Conservation (phyloP, 192 early-diverging fungal genomes). For the Gaertneriomyces semiglobifer region DNA sequence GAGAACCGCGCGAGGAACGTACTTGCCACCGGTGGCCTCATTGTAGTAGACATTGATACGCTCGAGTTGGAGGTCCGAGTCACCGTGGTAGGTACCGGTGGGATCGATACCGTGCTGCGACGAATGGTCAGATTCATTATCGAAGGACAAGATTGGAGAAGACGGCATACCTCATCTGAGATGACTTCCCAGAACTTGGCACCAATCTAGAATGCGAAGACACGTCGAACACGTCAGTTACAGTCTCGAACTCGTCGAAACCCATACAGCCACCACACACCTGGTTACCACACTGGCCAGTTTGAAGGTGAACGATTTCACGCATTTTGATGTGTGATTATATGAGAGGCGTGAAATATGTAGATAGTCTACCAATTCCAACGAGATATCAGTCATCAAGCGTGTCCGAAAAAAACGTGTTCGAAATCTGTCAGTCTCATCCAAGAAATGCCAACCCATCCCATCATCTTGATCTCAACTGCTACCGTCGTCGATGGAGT, state of each 20-base stretch:
- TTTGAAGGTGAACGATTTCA: constrained; percentile 94
- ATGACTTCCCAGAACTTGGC: constrained; percentile 96
- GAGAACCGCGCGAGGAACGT: constrained; percentile 78
- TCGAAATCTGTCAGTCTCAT: too few relatives aligned
- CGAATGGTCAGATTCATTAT: not conserved
- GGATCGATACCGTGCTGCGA: constrained; percentile 74
- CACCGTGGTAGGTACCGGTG: constrained; percentile 79
- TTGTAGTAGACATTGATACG: constrained; percentile 99
- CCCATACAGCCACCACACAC: constrained; percentile 31
- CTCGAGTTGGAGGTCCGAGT: constrained; percentile 86
- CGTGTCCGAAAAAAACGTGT: too few relatives aligned
- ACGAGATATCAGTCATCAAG: too few relatives aligned
- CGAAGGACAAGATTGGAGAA: not conserved
- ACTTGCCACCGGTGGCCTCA: constrained; percentile 69
- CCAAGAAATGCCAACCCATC: too few relatives aligned
- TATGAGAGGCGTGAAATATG: not conserved
- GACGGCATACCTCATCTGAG: constrained; percentile 57
- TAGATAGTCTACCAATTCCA: too few relatives aligned
- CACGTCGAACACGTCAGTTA: not conserved
- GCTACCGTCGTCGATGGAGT: too few relatives aligned
- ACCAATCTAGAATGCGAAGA: constrained; percentile 49
- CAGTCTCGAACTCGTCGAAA: not conserved
- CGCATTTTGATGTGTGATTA: constrained; percentile 38
- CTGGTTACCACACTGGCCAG: constrained; percentile 94
- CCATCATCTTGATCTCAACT: too few relatives aligned